Evolutionary conservation across 345 rosid species (phyloP), one percentile per base, ranked within the genome.

Genomic region (Cardamine chenopodiifolia): DNA sequence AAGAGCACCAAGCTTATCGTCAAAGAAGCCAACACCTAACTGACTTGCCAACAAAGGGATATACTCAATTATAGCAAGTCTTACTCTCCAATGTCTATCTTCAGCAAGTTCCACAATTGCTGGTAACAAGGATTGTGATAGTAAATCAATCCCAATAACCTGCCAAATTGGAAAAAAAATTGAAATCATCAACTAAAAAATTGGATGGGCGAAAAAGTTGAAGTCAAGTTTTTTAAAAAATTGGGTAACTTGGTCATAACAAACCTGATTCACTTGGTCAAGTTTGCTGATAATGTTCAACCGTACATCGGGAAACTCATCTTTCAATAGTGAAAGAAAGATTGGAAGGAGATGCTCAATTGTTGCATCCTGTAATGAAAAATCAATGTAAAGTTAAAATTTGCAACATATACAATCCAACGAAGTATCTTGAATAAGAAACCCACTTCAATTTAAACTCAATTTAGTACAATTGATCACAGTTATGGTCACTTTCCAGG

Each of bases 251-350:
- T 7, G 7, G 49, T 47, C 8, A 20, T 37, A 60, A 59, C 87
- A 74, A 73, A 94, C 98, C 98, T 94, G 97, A 78, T 94, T 94
- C 77, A 91, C 98, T 91, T 94, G 97, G 83, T 94, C 98, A 52
- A 94, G 97, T 87, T 94, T 94, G 96, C 98, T 90, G 72, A 91
- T 94, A 26, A 94, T 91, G 78, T 91, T 94, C 72, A 91, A 91
- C n/a, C 98, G 95, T 73, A 94, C 98, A 76, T 94, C 97, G 8
- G 98, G 97, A 81, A 90, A 91, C 79, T 91, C 97, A 87, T 94
- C 98, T 86, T 90, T 94, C 88, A 94, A 78, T 54, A 94, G 90
- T 22, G 97, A 91, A 34, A 94, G 96, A 78, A 90, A 94, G 70
- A 94, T 91, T 28, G 98, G 98, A 77, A 94, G 93, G 64, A 94